Evolutionary conservation across 345 rosid genomes (phyloP).

Genomic region (Mercurialis annua): DNA sequence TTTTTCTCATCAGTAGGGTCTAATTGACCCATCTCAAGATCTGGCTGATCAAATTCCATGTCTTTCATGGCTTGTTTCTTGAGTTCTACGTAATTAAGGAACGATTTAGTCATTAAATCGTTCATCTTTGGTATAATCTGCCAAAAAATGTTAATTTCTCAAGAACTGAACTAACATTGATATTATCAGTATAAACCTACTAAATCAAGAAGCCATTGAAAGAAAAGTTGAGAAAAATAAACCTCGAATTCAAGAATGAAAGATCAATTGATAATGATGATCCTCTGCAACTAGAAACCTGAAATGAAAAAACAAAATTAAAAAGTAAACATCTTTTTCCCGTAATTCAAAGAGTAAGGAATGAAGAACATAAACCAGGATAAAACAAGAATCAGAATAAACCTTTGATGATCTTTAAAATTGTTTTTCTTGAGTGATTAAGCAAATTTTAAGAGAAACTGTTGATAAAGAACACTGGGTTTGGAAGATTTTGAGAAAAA

Average conservation of each 20-base stretch:
- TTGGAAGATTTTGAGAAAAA: slow-evolving; percentile 2
- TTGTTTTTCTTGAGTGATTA: background rate
- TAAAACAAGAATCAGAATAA: background rate
- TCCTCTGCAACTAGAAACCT: background rate
- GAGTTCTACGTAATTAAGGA: slow-evolving; percentile 28
- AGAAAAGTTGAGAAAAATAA: background rate
- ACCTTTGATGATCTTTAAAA: background rate
- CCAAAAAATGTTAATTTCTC: background rate
- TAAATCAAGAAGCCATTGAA: background rate
- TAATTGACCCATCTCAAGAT: slow-evolving; percentile 27
- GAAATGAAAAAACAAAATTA: background rate
- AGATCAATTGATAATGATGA: background rate
- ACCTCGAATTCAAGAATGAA: background rate
- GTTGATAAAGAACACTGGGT: background rate
- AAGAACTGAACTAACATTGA: background rate
- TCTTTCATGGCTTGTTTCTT: slow-evolving; percentile 24
- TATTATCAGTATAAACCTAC: background rate
- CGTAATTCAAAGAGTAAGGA: no score
- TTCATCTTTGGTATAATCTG: slow-evolving; percentile 21
- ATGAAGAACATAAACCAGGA: no score
- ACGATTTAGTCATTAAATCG: slow-evolving; percentile 25
- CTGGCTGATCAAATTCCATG: slow-evolving; percentile 21
- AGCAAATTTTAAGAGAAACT: background rate
- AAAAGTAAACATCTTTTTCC: background rate
- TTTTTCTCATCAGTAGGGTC: slow-evolving; percentile 16